Conservation (phyloP, 108 stramenopile genomes). For the Pelagomonas calceolata region DNA sequence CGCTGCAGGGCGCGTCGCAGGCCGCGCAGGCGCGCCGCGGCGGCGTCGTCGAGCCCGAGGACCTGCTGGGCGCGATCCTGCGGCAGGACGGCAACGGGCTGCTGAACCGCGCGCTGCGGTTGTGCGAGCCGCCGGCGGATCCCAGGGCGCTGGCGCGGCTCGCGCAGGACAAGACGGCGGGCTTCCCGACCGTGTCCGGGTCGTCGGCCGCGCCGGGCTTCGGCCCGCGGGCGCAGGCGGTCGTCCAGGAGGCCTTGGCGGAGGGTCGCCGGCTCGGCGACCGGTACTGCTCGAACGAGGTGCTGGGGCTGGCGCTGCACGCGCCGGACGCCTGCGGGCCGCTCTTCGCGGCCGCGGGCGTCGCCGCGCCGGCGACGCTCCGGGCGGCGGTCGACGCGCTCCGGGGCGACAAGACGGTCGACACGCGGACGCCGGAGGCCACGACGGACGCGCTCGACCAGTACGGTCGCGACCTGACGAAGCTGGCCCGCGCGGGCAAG, state of each 20-base stretch:
- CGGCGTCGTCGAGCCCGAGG: constrained; percentile 30
- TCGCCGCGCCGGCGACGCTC: too few relatives aligned
- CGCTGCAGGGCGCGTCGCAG: constrained; percentile 8
- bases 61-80: constrained; percentile 29
- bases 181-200: too few relatives aligned
- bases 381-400: constrained; percentile 28
- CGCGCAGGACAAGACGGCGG: constrained; percentile 18
- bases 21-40: neutral
- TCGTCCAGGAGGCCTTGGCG: neutral
- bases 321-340: too few relatives aligned
- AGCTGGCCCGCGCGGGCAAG: constrained; percentile 58
- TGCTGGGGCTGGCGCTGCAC: neutral
- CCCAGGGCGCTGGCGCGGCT: constrained; percentile 8
- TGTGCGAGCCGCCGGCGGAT: neutral
- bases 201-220: too few relatives aligned
- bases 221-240: neutral
- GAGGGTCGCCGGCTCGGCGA: neutral
- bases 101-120: constrained; percentile 24
- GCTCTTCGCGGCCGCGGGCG: too few relatives aligned
- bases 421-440: constrained; percentile 34
- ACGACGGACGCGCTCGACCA: constrained; percentile 57
- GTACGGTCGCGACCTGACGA: constrained; percentile 77
- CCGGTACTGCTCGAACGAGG: neutral
- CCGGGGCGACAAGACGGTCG: constrained; percentile 34
- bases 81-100: constrained; percentile 29